Conservation (phyloP, 2,329 filamentous ascomycete species). For the Rhexocercosporidium sp. region DNA sequence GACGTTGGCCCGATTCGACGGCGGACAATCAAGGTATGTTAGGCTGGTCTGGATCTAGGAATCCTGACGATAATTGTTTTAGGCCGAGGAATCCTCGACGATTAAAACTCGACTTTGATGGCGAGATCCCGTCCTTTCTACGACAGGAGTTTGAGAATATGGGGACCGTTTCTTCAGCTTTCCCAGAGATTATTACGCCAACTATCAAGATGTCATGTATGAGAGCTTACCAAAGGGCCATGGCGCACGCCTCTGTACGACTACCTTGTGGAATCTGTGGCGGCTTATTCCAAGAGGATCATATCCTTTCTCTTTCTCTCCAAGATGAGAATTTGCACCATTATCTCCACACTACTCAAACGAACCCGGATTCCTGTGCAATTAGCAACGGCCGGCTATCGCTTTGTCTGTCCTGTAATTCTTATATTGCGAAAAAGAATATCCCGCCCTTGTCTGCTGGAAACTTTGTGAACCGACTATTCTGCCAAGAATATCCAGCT, state of each 20-base stretch:
- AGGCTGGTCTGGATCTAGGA: background rate
- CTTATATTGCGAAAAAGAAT: background rate
- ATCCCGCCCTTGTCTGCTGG: background rate
- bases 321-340: background rate
- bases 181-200: background rate
- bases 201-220: background rate
- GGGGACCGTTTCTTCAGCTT: background rate
- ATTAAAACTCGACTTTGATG: background rate
- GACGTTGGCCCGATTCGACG: too few species aligned
- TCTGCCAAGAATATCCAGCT: background rate
- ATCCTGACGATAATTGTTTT: background rate
- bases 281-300: background rate
- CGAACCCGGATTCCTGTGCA: background rate
- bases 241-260: too few species aligned
- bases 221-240: too few species aligned
- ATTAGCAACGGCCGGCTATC: background rate
- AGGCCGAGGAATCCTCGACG: background rate
- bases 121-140: background rate
- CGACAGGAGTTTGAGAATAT: background rate
- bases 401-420: background rate
- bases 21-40: background rate
- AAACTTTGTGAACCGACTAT: background rate
- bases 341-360: background rate
- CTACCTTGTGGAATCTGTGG: background rate
- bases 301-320: background rate